Base-by-base conservation (phyloP, 192 early-diverging fungal genomes). In the Backusella tarrabulga region DNA sequence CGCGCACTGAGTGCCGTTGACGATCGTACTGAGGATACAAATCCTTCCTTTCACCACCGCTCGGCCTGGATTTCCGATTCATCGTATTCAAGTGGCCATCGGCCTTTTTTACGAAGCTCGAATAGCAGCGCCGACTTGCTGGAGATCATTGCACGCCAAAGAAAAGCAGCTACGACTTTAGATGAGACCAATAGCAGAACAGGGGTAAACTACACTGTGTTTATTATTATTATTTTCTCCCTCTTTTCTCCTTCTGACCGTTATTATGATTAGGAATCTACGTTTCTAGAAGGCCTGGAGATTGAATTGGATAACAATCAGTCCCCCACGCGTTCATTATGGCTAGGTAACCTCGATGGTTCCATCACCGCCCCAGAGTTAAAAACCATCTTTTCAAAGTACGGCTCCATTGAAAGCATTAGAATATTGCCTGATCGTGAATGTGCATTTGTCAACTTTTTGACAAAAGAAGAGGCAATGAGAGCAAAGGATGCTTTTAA, bases 391-490 rank as follows among this genome's bases (percentile, higher is more conserved):
- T 98, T 99, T 82, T 86, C 88, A 36, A 91, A 91, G 12, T 99
- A 92, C 85, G 98, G 98, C 0, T 83, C 92, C 9, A 95, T 99
- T 73, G 97, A 99, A 81, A 92, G 89, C 66, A 85, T 97, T 41
- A 88, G 95, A 21, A 87, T 97, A 68, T 88, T 98, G 36, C 91
- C 94, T 1, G 98, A 99, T 76, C 95, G 95, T 80, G 96, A 99
- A 78, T 97, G 96, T 77, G 97, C 95, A 17, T 98, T 98, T 83
- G 90, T 99, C 70, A 98, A 97, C 77, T 98, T 93, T 81, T 75
- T 86, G 32, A 84, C 90, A 1, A 85, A 95, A 19, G 98, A 97
- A 69, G 95, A 97, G 71, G 97, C 97, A 7, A 76, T 96, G 50
- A 73, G 84, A 32, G 98, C 97, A 5, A 89, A 90, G 73, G 92